Conservation (phyloP, 441 rosid genomes). For the Gossypium gossypioides region DNA sequence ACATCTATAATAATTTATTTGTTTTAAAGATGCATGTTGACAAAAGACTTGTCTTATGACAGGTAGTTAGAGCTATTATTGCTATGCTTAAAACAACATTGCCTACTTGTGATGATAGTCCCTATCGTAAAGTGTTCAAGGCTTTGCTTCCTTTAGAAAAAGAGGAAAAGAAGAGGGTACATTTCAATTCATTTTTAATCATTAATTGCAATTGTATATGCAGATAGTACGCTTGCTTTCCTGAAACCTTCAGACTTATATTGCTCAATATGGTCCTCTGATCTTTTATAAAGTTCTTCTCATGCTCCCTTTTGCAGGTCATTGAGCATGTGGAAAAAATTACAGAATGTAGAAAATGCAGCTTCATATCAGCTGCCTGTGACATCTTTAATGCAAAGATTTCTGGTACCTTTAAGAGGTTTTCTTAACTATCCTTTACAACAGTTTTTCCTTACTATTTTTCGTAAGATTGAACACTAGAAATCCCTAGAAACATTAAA, state of each 20-base stretch:
- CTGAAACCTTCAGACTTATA: background rate
- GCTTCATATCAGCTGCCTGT: slow-evolving; percentile 65
- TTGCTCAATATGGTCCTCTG: background rate
- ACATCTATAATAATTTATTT: background rate
- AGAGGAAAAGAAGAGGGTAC: slow-evolving; percentile 79
- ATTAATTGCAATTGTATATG: slow-evolving; percentile 9
- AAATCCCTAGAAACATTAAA: background rate
- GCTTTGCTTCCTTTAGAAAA: slow-evolving; percentile 78
- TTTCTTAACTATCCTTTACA: slow-evolving; percentile 20
- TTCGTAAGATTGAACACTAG: background rate
- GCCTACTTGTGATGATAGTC: slow-evolving; percentile 63
- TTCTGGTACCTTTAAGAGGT: slow-evolving; percentile 97
- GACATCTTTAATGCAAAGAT: slow-evolving; percentile 83
- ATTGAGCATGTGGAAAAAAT: slow-evolving; percentile 75
- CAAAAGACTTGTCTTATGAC: slow-evolving; percentile 11
- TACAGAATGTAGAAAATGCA: slow-evolving; percentile 54
- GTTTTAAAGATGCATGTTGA: slow-evolving; percentile 1
- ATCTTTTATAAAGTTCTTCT: slow-evolving; percentile 2
- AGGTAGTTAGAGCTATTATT: slow-evolving; percentile 73
- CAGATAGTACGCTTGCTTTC: slow-evolving; percentile 3
- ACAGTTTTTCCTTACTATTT: background rate
- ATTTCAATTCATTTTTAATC: slow-evolving; percentile 2
- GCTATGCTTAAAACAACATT: slow-evolving; percentile 76
- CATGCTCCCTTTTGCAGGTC: slow-evolving; percentile 39
- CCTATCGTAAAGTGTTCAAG: slow-evolving; percentile 82